Conservation (phyloP, 805 yeast species). For the Kodamaea hsintzibuensis region DNA sequence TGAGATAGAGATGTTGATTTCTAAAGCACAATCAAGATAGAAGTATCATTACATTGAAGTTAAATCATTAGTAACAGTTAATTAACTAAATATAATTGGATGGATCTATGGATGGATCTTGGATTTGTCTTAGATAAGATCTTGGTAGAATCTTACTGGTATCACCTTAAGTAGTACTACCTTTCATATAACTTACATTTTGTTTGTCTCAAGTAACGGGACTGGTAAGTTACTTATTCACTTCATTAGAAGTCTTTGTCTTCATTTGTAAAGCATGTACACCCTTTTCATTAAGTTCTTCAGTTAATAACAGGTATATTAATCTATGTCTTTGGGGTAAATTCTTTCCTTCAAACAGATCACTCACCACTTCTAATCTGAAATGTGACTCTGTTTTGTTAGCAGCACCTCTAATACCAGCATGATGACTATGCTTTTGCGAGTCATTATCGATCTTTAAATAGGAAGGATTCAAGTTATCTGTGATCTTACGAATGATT, state of each 20-base stretch:
- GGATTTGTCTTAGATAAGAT: too few relatives aligned
- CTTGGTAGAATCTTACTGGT: too few relatives aligned
- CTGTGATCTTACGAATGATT: slow-evolving; percentile 46
- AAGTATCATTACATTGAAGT: too few relatives aligned
- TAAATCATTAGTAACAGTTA: too few relatives aligned
- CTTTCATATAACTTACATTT: too few relatives aligned
- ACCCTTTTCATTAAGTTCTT: slow-evolving; percentile 69
- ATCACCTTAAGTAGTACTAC: too few relatives aligned
- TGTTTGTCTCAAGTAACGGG: too few relatives aligned
- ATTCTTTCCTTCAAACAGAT: slow-evolving; percentile 60
- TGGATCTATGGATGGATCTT: too few relatives aligned
- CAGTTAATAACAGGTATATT: slow-evolving; percentile 65
- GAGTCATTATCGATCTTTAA: slow-evolving; percentile 75
- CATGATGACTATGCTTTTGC: slow-evolving; percentile 84
- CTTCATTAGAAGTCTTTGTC: slow-evolving; percentile 60
- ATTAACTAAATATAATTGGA: too few relatives aligned
- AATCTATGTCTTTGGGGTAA: slow-evolving; percentile 78
- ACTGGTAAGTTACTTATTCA: neutral
- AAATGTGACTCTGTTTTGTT: slow-evolving; percentile 83
- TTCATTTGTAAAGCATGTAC: slow-evolving; percentile 87
- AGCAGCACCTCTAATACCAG: slow-evolving; percentile 70
- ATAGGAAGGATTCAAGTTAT: slow-evolving; percentile 44
- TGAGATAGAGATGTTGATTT: too few relatives aligned
- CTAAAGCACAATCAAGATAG: too few relatives aligned
- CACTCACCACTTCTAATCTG: slow-evolving; percentile 69